Evolutionary conservation across 2,329 filamentous ascomycete genomes (phyloP).

Genomic region (Fusarium sp.): DNA sequence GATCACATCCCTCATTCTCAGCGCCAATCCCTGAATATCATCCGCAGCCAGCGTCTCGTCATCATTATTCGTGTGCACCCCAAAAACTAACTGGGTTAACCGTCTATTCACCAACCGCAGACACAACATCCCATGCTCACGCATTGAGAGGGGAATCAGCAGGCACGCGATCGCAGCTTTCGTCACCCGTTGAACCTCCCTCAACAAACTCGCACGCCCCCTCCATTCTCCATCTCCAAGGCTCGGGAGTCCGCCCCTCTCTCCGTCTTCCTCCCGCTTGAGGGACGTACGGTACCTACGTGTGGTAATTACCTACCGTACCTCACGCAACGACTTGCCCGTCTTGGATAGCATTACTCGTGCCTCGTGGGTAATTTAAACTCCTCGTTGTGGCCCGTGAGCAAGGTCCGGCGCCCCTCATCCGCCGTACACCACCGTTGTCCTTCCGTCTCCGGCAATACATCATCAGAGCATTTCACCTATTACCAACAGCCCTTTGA

Average conservation of each 20-base stretch:
- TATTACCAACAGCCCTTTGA: constrained; percentile 22
- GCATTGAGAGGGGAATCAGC: constrained; percentile 24
- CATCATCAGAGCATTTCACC: constrained; percentile 27
- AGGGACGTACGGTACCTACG: constrained; percentile 18
- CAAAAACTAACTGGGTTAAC: constrained; percentile 16
- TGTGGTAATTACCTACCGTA: constrained; percentile 5
- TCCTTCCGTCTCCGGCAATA: constrained; percentile 29
- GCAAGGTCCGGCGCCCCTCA: constrained; percentile 25
- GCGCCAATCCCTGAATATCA: constrained; percentile 24
- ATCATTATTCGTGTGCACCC: constrained; percentile 29
- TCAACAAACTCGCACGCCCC: constrained; percentile 40
- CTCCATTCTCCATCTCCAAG: constrained; percentile 35
- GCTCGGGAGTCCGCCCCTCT: constrained; percentile 40
- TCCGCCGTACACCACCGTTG: constrained; percentile 24
- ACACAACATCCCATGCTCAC: constrained; percentile 40
- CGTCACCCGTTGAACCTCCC: constrained; percentile 27
- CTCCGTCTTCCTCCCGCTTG: constrained; percentile 31
- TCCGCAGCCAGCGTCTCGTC: constrained; percentile 21
- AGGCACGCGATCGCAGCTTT: constrained; percentile 46
- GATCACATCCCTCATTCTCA: constrained; percentile 31
- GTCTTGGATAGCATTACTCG: constrained; percentile 40
- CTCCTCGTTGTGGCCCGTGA: constrained; percentile 23
- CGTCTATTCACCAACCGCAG: constrained; percentile 19
- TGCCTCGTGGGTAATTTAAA: constrained; percentile 17
- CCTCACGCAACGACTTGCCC: constrained; percentile 47